Percentiles rank a stretch among this genome's conserved stretches.
Evolutionary conservation across 2,329 filamentous ascomycete species (phyloP).

Genomic region (Penicillium rolfsii): DNA sequence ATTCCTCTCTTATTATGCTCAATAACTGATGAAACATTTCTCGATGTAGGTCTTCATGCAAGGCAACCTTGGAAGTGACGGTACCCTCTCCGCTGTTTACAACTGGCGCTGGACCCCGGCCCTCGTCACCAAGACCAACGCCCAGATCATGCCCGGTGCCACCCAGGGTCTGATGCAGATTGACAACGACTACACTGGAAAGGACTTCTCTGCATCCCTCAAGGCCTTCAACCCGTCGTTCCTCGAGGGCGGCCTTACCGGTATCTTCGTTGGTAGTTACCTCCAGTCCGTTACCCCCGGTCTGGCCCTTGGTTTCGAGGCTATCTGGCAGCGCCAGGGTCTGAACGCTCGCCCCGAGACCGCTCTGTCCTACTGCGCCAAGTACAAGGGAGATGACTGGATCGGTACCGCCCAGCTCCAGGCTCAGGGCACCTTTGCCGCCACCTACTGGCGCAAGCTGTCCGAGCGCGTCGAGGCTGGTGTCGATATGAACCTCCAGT

Average conservation of each 20-base stretch:
- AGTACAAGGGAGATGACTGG: conserved; percentile 92
- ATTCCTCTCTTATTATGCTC: too few relatives aligned
- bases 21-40: conserved; percentile 3
- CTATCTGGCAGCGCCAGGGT: conserved; percentile 87
- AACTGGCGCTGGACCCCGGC: conserved; percentile 87
- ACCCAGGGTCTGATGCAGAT: conserved; percentile 87
- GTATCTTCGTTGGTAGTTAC: conserved; percentile 95
- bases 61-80: conserved; percentile 92
- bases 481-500: conserved; percentile 88
- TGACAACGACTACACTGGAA: conserved; percentile 92
- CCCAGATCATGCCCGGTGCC: conserved; percentile 77
- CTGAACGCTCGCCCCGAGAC: conserved; percentile 88
- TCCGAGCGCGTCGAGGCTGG: conserved; percentile 96
- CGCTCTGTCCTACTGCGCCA: conserved; percentile 83
- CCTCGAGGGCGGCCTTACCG: conserved; percentile 88
- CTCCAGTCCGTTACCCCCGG: conserved; percentile 88
- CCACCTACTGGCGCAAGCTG: conserved; percentile 90
- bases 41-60: conserved; percentile 80
- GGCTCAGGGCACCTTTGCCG: conserved; percentile 82
- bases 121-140: conserved; percentile 82
- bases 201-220: conserved; percentile 88
- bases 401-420: conserved; percentile 88
- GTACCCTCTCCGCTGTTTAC: conserved; percentile 81
- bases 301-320: conserved; percentile 85
- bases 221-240: conserved; percentile 96